phyloP scores from a whole-genome alignment of 306 rosid genomes.

The Vigna mungo region DNA sequence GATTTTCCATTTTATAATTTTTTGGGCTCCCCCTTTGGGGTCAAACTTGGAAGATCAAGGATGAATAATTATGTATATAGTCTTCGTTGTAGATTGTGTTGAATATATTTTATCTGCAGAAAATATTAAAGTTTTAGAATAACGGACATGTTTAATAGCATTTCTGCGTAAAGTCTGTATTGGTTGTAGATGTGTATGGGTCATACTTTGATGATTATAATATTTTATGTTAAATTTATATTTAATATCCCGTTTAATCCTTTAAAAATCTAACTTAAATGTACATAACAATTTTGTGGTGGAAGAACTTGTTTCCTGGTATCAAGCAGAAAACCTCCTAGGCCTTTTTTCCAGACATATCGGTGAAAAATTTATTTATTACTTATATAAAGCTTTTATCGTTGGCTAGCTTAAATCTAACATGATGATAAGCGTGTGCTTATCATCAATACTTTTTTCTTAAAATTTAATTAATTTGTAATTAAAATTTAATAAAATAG shows the following conservation, averaged over 20 bases:
- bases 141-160: conserved; percentile 26
- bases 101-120: conserved; percentile 29
- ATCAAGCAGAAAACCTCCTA: background rate
- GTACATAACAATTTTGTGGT: background rate
- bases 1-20: conserved; percentile 33
- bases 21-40: conserved; percentile 31
- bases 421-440: background rate
- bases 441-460: background rate
- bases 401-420: background rate
- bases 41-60: conserved; percentile 37
- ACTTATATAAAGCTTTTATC: background rate
- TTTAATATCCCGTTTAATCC: conserved; percentile 13
- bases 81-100: conserved; percentile 40
- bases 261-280: background rate
- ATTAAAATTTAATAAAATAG: background rate
- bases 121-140: conserved; percentile 25
- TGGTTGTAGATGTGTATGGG: conserved; percentile 22
- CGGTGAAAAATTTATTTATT: background rate
- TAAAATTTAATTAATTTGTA: background rate
- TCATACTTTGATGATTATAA: conserved; percentile 10
- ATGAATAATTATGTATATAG: conserved; percentile 38
- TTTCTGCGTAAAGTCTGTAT: conserved; percentile 15
- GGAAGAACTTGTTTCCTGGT: too few relatives aligned
- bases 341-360: background rate
- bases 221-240: conserved; percentile 28